A percentile compares a stretch with the other conserved stretches of the same genome.
phyloP scores from a whole-genome alignment of 345 rosid species.

The Populus davidiana region DNA sequence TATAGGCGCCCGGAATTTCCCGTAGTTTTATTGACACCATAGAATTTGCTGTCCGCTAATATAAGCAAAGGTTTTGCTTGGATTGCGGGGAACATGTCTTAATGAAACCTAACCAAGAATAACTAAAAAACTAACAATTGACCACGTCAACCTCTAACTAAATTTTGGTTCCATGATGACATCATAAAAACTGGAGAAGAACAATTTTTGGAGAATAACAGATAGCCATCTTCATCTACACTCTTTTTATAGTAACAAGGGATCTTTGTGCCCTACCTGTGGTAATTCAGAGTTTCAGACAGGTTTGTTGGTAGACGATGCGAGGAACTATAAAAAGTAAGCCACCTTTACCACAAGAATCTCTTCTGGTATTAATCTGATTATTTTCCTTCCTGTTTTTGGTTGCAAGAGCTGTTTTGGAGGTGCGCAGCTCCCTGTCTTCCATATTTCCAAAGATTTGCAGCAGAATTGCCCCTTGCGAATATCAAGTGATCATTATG shows the following conservation, averaged over 20 bases:
- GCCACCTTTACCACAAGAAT: not conserved
- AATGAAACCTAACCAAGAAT: not conserved
- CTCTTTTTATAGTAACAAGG: not conserved
- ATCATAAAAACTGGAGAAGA: not conserved
- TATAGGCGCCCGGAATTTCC: slow-evolving; percentile 11
- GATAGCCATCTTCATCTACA: not conserved
- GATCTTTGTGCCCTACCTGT: not conserved
- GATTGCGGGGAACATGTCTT: not conserved
- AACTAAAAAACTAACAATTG: not conserved
- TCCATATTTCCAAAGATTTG: too few species aligned
- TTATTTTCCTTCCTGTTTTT: not conserved
- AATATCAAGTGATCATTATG: too few species aligned
- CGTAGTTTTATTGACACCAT: not conserved
- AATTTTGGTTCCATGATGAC: not conserved
- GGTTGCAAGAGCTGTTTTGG: not conserved
- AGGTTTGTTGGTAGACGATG: not conserved
- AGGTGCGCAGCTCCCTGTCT: too few species aligned
- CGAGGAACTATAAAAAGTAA: not conserved
- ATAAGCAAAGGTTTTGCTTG: not conserved
- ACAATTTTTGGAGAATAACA: not conserved
- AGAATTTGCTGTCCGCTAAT: slow-evolving; percentile 5
- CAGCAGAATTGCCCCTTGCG: too few species aligned
- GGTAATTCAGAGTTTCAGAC: not conserved
- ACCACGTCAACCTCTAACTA: not conserved
- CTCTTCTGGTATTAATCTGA: not conserved